Base-by-base conservation (phyloP, 768 basidiomycete species). In the Tulasnella sp. region DNA sequence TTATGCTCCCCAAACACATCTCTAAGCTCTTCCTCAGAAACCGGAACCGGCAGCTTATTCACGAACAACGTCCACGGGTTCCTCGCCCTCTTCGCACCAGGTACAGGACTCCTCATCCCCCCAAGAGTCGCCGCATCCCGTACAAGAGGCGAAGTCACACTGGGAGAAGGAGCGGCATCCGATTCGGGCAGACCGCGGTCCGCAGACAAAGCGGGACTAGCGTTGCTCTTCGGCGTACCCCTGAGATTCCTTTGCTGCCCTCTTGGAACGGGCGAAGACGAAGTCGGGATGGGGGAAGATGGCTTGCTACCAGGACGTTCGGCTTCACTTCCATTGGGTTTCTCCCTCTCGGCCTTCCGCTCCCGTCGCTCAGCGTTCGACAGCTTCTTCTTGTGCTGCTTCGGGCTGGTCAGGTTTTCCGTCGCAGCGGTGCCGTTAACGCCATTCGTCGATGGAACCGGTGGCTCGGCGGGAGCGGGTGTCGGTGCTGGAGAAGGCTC, bases 61-160 rank as follows among this genome's bases (percentile, higher is more conserved):
- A 95, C 87, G 80, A 92, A 94, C 67, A 94, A 84, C 8, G 93
- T 95, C 89, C 89, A 92, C 5, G 92, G 91, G 79, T 91, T 87
- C 44, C 90, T 84, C 0, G 92, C 92, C 34, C 92, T 93, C 71
- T 91, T 85, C 29, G 83, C 81, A 9, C 90, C 90, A 0, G 85
- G 79, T 37, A 86, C 86, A 26, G 52, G 52, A 81, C 83, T 75
- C 69, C 88, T 88, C 34, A 86, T 84, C 66, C 62, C 74, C 5
- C 52, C 52, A 12, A 59, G 52, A 14, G 26, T 29, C 7, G 52
- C 26, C 26, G 52, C 26, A 14, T 59, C 52, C 22, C 52, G 52
- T 22, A 59, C 52, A 29, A 59, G 52, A 22, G 52, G 52, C 52
- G 52, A 59, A 59, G 52, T 59, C 2, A 39, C 44, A 1, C 8